Conservation (phyloP, 352 stramenopile species). For the Pythium diclinum region DNA sequence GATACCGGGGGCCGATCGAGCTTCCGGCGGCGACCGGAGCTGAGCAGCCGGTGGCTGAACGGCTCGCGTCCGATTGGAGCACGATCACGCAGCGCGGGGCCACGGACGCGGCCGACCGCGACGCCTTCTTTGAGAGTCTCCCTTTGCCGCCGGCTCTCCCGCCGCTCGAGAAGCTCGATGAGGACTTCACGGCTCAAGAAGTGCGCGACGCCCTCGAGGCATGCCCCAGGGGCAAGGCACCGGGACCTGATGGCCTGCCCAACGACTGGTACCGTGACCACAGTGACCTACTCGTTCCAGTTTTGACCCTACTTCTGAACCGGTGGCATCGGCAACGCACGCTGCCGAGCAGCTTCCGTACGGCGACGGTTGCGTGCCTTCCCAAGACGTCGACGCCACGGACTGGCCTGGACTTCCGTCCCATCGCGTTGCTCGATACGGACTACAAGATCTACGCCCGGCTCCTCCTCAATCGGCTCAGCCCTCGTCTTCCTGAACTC, state of each 20-base stretch:
- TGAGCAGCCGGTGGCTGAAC: too few relatives aligned
- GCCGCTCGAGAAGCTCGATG: too few relatives aligned
- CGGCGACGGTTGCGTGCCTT: not conserved
- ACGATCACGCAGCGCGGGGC: too few relatives aligned
- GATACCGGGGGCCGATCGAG: too few relatives aligned
- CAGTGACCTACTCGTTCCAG: not conserved
- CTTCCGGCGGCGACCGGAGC: too few relatives aligned
- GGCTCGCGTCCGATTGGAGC: too few relatives aligned
- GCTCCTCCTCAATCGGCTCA: not conserved
- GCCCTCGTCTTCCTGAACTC: too few relatives aligned
- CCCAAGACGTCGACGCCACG: not conserved
- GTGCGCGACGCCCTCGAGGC: not conserved
- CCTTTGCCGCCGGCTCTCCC: too few relatives aligned
- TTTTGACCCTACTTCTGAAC: not conserved
- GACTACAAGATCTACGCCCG: constrained; percentile 8
- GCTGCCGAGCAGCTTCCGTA: not conserved
- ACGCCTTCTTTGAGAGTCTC: too few relatives aligned
- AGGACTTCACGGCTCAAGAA: too few relatives aligned
- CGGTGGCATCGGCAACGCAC: not conserved
- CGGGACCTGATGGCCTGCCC: not conserved
- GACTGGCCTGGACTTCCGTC: constrained; percentile 4
- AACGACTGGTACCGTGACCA: not conserved
- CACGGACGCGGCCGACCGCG: too few relatives aligned
- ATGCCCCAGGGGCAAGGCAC: not conserved
- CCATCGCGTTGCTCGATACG: not conserved